Percentiles rank a stretch among this genome's conserved stretches.
phyloP scores from a whole-genome alignment of 2,329 filamentous ascomycete species.

The Mariannaea sp. region DNA sequence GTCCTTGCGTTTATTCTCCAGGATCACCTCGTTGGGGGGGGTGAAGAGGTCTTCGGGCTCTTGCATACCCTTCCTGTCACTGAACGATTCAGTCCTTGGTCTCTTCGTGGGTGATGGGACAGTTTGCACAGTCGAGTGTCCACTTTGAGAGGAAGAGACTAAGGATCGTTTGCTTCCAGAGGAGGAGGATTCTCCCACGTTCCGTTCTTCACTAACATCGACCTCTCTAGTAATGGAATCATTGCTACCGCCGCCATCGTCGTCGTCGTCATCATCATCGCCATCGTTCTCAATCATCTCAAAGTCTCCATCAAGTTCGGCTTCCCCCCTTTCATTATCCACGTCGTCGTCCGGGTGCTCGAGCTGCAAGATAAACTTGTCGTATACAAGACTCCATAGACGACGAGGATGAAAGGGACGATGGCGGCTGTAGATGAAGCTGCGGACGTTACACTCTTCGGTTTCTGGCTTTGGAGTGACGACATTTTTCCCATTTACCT shows the following conservation, averaged over 20 bases:
- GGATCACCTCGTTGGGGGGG: slow-evolving; percentile 50
- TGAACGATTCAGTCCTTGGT: slow-evolving; percentile 18
- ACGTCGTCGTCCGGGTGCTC: slow-evolving; percentile 48
- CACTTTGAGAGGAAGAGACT: slow-evolving; percentile 31
- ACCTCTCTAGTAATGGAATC: too few species aligned
- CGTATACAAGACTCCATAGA: slow-evolving; percentile 51
- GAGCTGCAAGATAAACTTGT: slow-evolving; percentile 57
- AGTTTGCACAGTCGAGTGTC: slow-evolving; percentile 31
- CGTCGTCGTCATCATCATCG: slow-evolving; percentile 24
- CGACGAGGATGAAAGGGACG: slow-evolving; percentile 58
- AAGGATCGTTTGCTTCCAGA: slow-evolving; percentile 23
- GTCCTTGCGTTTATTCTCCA: slow-evolving; percentile 60
- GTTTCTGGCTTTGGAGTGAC: slow-evolving; percentile 72
- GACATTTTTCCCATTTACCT: slow-evolving; percentile 55
- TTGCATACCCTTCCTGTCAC: slow-evolving; percentile 24
- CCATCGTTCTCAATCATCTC: too few species aligned
- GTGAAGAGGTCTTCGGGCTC: slow-evolving; percentile 39
- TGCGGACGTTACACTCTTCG: slow-evolving; percentile 73
- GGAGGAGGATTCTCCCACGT: slow-evolving; percentile 17
- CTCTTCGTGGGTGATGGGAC: slow-evolving; percentile 32
- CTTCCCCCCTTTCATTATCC: slow-evolving; percentile 36
- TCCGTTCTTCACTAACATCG: slow-evolving; percentile 1
- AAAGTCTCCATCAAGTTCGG: slow-evolving; percentile 30
- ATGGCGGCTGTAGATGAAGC: slow-evolving; percentile 69
- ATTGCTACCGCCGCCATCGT: background rate